Evolutionary conservation across 306 rosid genomes (phyloP).

Genomic region (Vigna unguiculata): DNA sequence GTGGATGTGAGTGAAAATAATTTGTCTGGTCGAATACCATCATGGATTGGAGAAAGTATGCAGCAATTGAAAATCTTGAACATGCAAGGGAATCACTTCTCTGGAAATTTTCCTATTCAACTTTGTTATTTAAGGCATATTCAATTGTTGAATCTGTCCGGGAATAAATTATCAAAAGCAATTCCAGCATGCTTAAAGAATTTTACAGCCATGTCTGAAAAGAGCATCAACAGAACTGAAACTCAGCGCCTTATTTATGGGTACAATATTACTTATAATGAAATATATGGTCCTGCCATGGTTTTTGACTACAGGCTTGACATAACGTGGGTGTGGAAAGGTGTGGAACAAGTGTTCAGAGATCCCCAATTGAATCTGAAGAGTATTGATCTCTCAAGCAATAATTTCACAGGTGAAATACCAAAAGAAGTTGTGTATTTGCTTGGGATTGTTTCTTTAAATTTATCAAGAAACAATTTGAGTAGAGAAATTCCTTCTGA

Average conservation of each 20-base stretch:
- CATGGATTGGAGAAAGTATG: slow-evolving; percentile 39
- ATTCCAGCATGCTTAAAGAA: slow-evolving; percentile 17
- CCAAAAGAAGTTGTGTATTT: background rate
- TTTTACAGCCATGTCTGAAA: slow-evolving; percentile 9
- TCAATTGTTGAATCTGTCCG: background rate
- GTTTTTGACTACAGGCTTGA: background rate
- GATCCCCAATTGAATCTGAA: slow-evolving; percentile 34
- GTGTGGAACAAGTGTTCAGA: slow-evolving; percentile 30
- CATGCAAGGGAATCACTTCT: slow-evolving; percentile 9
- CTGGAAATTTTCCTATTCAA: background rate
- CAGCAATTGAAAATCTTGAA: background rate
- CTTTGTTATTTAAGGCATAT: background rate
- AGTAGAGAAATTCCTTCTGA: background rate
- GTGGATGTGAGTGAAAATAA: slow-evolving; percentile 28
- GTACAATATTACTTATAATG: background rate
- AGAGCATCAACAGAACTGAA: background rate
- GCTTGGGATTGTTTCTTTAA: background rate
- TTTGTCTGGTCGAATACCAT: background rate
- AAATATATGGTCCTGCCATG: background rate
- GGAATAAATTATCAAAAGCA: background rate
- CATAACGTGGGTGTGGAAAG: background rate
- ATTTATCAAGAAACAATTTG: slow-evolving; percentile 10
- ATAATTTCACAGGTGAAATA: background rate
- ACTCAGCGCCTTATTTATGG: rapidly evolving
- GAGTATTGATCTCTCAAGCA: slow-evolving; percentile 6